These are phyloP conservation scores for Mayamaea pseudoterrestris DNA, from an alignment of 108 stramenopile species.

Conservation along the genomic window DNA sequence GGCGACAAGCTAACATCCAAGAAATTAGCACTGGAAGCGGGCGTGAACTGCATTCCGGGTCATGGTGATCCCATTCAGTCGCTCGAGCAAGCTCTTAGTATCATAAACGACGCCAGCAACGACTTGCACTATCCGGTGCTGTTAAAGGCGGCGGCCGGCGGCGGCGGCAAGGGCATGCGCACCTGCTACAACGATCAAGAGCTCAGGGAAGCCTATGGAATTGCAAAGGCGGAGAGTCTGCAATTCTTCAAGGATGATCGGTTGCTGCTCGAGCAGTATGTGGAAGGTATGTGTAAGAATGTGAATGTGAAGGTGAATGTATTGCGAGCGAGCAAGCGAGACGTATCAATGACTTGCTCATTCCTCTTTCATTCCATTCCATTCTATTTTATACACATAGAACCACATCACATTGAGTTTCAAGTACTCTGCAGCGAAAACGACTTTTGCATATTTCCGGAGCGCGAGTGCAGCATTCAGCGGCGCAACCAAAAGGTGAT, in stretches of 20 bases:
- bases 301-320: too few species aligned
- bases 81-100: conserved; percentile 37
- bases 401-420: conserved; percentile 97
- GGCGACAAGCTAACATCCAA: conserved; percentile 57
- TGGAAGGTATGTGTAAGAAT: too few species aligned
- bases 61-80: conserved; percentile 44
- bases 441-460: conserved; percentile 59
- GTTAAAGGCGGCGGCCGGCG: conserved; percentile 95
- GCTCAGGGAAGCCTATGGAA: conserved; percentile 88
- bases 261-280: conserved; percentile 92
- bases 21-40: conserved; percentile 78
- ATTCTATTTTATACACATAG: too few species aligned
- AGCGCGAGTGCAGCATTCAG: conserved; percentile 94
- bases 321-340: too few species aligned
- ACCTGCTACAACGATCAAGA: conserved; percentile 69
- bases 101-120: conserved; percentile 48
- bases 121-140: conserved; percentile 97
- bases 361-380: too few species aligned
- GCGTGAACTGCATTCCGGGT: conserved; percentile 87
- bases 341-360: too few species aligned
- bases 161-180: conserved; percentile 99
- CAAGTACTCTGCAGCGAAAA: conserved; percentile 76
- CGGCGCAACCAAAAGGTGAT: conserved; percentile 98
- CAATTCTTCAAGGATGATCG: conserved; percentile 96
- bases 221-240: too few species aligned